Evolutionary conservation across 768 basidiomycete species (phyloP), one percentile per base, ranked within the genome.

Genomic region (Pisolithus orientalis): DNA sequence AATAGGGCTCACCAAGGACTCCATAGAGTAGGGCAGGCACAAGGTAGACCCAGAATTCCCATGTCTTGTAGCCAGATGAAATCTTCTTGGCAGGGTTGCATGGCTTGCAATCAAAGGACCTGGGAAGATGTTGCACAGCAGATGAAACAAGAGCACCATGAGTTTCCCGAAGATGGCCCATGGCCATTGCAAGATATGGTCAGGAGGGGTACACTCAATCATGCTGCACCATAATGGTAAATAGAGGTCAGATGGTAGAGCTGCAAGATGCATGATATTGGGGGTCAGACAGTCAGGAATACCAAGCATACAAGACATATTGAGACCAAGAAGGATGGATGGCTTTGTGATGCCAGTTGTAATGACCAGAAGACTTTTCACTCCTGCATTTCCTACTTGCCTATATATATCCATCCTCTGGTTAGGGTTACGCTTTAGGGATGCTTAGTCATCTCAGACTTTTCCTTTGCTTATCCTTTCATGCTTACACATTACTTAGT

Each of bases 281-380:
- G 21, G 21, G 21, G 21, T 21, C 21, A 21, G 21, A 21, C 21
- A 21, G 2, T 21, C 21, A 21, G 21, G 21, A 21, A 21, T 21
- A 0, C 57, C 54, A 10, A 74, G 59, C 0, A 42, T 57, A 5
- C 43, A 44, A 1, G 51, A 39, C 1, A 24, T 34, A 4, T 49
- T 49, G 28, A 77, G 54, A 5, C 70, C 72, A 17, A 54, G 56
- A 39, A 76, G 61, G 13, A 77, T 60, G 6, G 56, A 68, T 0
- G 67, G 68, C 37, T 70, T 70, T 11, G 37, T 55, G 21, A 75
- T 60, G 0, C 73, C 72, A 4, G n/a, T n/a, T n/a, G n/a, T n/a
- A n/a, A n/a, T n/a, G n/a, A n/a, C n/a, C n/a, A n/a, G n/a, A n/a
- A n/a, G n/a, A n/a, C n/a, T n/a, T n/a, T n/a, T n/a, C n/a, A n/a